Evolutionary conservation across 345 rosid genomes (phyloP), one percentile per base, ranked within the genome.

Genomic region (Alliaria petiolata): DNA sequence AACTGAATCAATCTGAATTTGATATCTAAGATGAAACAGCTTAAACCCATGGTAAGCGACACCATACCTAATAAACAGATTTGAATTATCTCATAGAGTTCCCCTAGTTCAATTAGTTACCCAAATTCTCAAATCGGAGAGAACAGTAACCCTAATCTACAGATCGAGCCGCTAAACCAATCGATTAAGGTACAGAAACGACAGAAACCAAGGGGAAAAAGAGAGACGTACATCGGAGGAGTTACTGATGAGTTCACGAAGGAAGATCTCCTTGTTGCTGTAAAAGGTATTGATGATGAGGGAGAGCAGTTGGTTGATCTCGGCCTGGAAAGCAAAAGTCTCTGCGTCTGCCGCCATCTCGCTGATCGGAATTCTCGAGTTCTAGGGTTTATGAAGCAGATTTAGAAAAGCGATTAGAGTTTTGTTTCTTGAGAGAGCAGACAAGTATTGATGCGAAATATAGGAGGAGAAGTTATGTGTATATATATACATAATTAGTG

Each of bases 201-300:
- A n/a, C n/a, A 65, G 4, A 39, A 3, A 13, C 1, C 46, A 16
- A 12, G 28, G 17, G 49, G 4, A 51, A 38, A 0, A 0, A 39
- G 45, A 45, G 45, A 12, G 8, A 10, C 84, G 12, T 79, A 90
- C 96, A 75, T 90, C 96, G 15, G 96, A 90, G 7, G 83, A 71
- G 68, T 90, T 90, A 64, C 96, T 90, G 79, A 90, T 78, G 73
- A 90, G 72, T 40, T 87, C 96, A 15, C 96, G 93, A 22, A 90
- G 96, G 71, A 90, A 90, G 81, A 90, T 87, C 90, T 90, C 96
- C 82, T 89, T 89, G 85, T 89, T 89, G 69, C 87, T 81, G 89
- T 89, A 89, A 44, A 89, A 89, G 14, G 91, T 86, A 53, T 89
- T 89, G 82, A 89, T 89, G 84, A 89, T 86, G 67, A 86, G 77